These are phyloP conservation scores for Aspergillus brasiliensis DNA, from an alignment of 2,329 filamentous ascomycete species.

Conservation along the genomic window DNA sequence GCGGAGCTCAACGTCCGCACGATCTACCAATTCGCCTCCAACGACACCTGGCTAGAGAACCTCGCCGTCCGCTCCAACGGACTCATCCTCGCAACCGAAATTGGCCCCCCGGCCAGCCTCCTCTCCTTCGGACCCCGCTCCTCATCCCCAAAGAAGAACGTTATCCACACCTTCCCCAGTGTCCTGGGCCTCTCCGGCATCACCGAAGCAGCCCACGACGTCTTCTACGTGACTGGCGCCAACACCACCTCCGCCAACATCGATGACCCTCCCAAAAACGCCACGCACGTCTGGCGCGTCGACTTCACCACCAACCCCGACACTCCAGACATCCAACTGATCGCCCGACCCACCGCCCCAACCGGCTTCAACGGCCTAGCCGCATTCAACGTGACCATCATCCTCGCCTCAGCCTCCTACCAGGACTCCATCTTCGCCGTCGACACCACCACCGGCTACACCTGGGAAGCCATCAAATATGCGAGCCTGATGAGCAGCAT, in stretches of 20 bases:
- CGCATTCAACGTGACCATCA: background rate
- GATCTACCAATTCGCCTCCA: conserved; percentile 1
- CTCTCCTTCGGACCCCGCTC: background rate
- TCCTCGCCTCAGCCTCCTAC: background rate
- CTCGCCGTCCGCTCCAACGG: background rate
- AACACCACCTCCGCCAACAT: conserved; percentile 1
- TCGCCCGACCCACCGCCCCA: background rate
- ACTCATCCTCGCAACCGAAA: background rate
- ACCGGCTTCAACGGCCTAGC: background rate
- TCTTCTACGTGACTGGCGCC: conserved; percentile 1
- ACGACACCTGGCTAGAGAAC: conserved; percentile 5
- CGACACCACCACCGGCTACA: background rate
- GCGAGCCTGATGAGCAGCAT: background rate
- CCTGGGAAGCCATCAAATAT: background rate
- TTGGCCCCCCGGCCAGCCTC: background rate
- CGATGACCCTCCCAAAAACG: background rate
- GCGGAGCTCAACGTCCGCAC: background rate
- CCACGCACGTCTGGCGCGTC: conserved; percentile 1
- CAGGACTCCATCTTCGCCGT: conserved; percentile 1
- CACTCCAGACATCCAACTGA: background rate
- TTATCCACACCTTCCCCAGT: background rate
- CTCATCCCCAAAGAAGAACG: background rate
- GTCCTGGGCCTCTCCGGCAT: conserved; percentile 1
- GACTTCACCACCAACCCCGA: background rate
- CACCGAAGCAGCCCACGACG: background rate